Evolutionary conservation across 768 basidiomycete genomes (phyloP).

Genomic region (Leccinum sublutescens): DNA sequence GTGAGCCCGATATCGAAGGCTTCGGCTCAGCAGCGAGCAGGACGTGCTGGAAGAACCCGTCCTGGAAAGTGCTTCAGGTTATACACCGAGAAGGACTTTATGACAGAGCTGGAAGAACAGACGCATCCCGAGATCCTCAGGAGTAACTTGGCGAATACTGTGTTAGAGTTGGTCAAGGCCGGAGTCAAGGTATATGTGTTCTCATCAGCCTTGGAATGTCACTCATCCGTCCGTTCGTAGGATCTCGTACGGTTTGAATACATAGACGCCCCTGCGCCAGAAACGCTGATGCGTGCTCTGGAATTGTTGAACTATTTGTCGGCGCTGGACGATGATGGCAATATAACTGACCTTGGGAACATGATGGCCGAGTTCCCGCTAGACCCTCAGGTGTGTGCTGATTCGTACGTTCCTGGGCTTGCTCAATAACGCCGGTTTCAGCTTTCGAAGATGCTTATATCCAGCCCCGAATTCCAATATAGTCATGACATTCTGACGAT

Average conservation of each 20-base stretch:
- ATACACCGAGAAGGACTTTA: constrained; percentile 97
- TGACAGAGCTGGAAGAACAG: constrained; percentile 93
- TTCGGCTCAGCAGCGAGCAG: constrained; percentile 92
- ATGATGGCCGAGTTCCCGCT: constrained; percentile 99
- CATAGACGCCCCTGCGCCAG: constrained; percentile 91
- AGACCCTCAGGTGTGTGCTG: constrained; percentile 78
- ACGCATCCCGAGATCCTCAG: constrained; percentile 95
- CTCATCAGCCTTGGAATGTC: background rate
- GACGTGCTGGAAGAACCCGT: constrained; percentile 92
- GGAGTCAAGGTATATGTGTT: constrained; percentile 68
- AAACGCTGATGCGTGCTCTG: constrained; percentile 95
- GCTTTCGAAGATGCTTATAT: constrained; percentile 92
- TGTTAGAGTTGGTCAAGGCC: constrained; percentile 90
- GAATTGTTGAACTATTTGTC: constrained; percentile 91
- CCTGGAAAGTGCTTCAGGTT: constrained; percentile 97
- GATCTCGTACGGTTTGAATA: constrained; percentile 89
- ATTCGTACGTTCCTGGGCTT: background rate
- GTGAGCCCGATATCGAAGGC: constrained; percentile 97
- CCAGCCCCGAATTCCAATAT: constrained; percentile 93
- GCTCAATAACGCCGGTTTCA: constrained; percentile 4
- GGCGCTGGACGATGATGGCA: constrained; percentile 92
- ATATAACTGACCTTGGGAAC: constrained; percentile 78
- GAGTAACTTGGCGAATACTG: constrained; percentile 90
- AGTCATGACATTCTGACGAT: constrained; percentile 95
- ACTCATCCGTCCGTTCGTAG: constrained; percentile 19